Base-by-base conservation (phyloP, 192 early-diverging fungal genomes). In the Linnemannia zychae region DNA sequence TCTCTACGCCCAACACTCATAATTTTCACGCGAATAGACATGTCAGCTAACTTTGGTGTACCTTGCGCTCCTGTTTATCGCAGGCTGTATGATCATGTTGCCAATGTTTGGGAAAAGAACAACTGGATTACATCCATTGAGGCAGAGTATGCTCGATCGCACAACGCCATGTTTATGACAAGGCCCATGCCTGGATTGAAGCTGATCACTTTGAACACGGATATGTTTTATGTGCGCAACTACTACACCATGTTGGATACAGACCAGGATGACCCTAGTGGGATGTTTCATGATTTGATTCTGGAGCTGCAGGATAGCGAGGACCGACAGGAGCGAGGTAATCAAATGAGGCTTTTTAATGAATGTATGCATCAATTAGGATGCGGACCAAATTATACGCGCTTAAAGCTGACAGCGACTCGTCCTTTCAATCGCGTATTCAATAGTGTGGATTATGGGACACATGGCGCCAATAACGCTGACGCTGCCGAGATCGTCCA, bases 141-240 rank as follows among this genome's bases (percentile, higher is more conserved):
- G 33, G 88, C 85, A n/a, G 76, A 77, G 0, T 77, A 82, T 12
- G 72, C 82, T 7, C 74, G 78, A 0, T 85, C 83, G 2, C 89
- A 89, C 44, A 86, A 83, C 16, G 91, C 89, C 47, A 89, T 86
- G 79, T 92, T 91, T 71, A 82, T 88, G 36, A 71, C 83, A 0
- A 77, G 84, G 52, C 90, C 90, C 11, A 78, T 78, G 20, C 73
- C 72, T 24, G 90, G 89, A 0, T 70, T 92, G 4, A 89, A 89
- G 36, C 46, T 92, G 38, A 88, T 92, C 70, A 88, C 88, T 4
- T 31, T 92, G 36, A 92, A 92, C 40, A 92, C 91, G 16, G 91
- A 91, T 36, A 80, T 91, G 47, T 92, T 89, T 50, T 91, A 92
- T 57, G 86, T 81, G 28, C 74, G 88, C 50, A 91, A 92, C 81